Evolutionary conservation across 208 protist genomes (phyloP).

Genomic region (Zelonia costaricensis): DNA sequence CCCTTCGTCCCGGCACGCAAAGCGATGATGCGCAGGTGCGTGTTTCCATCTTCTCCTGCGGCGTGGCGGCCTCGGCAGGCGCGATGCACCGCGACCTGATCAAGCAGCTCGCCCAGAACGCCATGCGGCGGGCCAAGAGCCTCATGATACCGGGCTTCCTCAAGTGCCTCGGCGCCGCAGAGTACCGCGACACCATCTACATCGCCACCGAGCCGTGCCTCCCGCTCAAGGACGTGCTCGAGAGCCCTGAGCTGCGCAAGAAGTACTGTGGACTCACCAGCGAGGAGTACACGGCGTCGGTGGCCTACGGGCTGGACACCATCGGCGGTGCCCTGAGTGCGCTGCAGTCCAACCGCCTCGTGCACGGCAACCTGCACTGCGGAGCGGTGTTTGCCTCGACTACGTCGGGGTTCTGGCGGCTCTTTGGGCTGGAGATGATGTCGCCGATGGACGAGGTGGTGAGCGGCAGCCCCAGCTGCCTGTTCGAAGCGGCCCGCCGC

Average conservation of each 20-base stretch:
- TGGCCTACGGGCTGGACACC: conserved; percentile 66
- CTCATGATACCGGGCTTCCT: conserved; percentile 78
- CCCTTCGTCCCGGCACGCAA: conserved; percentile 38
- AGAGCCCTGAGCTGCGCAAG: conserved; percentile 17
- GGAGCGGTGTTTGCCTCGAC: conserved; percentile 69
- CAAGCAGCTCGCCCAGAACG: conserved; percentile 54
- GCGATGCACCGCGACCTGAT: conserved; percentile 8
- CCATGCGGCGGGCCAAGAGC: conserved; percentile 73
- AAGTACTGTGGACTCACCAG: conserved; percentile 26
- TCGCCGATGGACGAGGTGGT: conserved; percentile 20
- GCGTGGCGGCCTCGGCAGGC: conserved; percentile 1
- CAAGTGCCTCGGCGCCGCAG: conserved; percentile 62
- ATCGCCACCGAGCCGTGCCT: conserved; percentile 81
- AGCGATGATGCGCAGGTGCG: conserved; percentile 41
- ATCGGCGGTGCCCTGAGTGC: conserved; percentile 50
- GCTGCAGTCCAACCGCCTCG: conserved; percentile 74
- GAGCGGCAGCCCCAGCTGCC: neutral
- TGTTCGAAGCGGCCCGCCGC: conserved; percentile 21
- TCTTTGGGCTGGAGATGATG: conserved; percentile 82
- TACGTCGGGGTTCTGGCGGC: conserved; percentile 68
- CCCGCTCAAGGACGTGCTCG: conserved; percentile 50
- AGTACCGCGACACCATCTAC: conserved; percentile 77
- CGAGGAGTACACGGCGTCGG: conserved; percentile 16
- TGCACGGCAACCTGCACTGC: conserved; percentile 78
- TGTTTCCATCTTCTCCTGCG: conserved; percentile 66